Base-by-base conservation (phyloP, 1,139 yeast genomes). In the Debaryomyces nepalensis region DNA sequence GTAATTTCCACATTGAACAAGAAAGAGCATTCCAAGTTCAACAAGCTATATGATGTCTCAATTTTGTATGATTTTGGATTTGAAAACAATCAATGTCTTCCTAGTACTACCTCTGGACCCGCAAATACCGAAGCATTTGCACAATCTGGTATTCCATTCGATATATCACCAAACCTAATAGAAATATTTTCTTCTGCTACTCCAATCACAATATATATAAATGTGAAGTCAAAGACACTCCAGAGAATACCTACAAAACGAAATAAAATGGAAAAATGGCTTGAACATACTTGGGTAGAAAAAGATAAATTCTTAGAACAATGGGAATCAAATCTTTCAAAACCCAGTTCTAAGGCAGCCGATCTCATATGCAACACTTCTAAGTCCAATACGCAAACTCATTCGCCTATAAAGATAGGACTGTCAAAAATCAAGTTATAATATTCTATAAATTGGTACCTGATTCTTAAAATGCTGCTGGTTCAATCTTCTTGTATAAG, bases 261-360 rank as follows among this genome's bases (percentile, higher is more conserved):
- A 37, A 63, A 68, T 30, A 77, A 74, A 47, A 47, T 84, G 30
- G 93, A 86, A 51, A 79, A 77, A 55, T 87, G 90, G 84, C 57
- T 88, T 11, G 96, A 88, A 57, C 68, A 68, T 37, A 63, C 70
- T 29, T 88, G 96, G 96, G 61, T 65, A n/a, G 79, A 76, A 39
- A 87, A 87, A 56, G 95, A 87, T 54, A 68, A 59, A 43, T 39
- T 46, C 14, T 43, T 61, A 11, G 38, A 34, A 19, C 34, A 30
- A 14, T 14, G n/a, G 22, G 29, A 29, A 24, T 4, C 12, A 11
- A 10, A 38, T 19, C 26, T 36, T 14, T 32, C 20, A 20, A 21
- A 23, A 31, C 2, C 26, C 21, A 2, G 26, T 36, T 12, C 33
- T n/a, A n/a, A n/a, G n/a, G n/a, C n/a, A n/a, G n/a, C n/a, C 32